These are phyloP conservation scores for Iris pallida DNA, from an alignment of 116 monocot species.

Conservation along the genomic window DNA sequence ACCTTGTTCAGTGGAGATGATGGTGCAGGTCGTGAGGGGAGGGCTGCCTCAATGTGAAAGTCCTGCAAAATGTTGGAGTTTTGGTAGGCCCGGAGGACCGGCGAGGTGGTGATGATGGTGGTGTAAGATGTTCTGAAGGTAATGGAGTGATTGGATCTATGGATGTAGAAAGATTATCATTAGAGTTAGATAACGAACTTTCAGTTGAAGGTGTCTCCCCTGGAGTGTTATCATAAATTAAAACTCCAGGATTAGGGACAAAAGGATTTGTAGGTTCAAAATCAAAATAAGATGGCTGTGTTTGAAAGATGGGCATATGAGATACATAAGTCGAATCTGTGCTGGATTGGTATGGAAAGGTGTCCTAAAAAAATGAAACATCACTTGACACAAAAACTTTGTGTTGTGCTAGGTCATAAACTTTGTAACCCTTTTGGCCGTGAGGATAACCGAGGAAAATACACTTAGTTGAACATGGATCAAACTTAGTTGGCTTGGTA, in stretches of 20 bases:
- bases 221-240: neutral
- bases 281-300: neutral
- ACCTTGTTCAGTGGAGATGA: neutral
- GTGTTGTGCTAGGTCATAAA: neutral
- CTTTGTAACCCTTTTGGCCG: neutral
- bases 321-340: neutral
- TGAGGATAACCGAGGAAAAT: slow-evolving; percentile 3
- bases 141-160: neutral
- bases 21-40: neutral
- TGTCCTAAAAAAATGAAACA: neutral
- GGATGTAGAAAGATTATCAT: neutral
- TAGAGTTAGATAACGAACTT: neutral
- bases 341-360: neutral
- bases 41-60: neutral
- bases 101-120: neutral
- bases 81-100: neutral
- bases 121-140: neutral
- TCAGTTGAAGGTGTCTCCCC: neutral
- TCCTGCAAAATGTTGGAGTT: neutral
- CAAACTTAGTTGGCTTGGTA: neutral
- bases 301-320: neutral
- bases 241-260: neutral
- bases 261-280: neutral
- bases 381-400: neutral
- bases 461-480: neutral